A percentile compares a stretch with the other conserved stretches of the same genome.
Evolutionary conservation across 2,329 filamentous ascomycete genomes (phyloP).

Genomic region (Hymenoscyphus fraxineus): DNA sequence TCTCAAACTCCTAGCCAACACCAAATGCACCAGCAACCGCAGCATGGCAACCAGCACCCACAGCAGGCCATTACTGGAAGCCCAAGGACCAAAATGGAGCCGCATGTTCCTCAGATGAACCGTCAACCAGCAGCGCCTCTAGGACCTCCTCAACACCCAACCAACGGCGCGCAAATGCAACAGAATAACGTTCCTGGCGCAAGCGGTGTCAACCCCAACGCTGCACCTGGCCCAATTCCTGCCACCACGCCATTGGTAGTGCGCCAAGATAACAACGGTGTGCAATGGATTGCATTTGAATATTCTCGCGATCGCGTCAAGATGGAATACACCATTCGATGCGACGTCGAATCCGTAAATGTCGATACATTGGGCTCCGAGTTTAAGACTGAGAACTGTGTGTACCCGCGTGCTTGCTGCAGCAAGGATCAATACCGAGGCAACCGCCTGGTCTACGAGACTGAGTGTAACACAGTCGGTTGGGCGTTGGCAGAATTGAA

Average conservation of each 20-base stretch:
- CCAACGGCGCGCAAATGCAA: constrained; percentile 44
- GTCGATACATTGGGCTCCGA: constrained; percentile 79
- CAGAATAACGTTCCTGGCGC: constrained; percentile 39
- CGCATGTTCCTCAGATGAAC: constrained; percentile 60
- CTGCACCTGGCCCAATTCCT: constrained; percentile 91
- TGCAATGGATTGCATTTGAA: constrained; percentile 98
- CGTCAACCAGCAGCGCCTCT: constrained; percentile 53
- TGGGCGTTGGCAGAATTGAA: constrained; percentile 96
- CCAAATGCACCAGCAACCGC: constrained; percentile 57
- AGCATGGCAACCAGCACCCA: constrained; percentile 50
- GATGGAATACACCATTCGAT: constrained; percentile 99
- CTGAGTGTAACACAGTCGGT: constrained; percentile 99
- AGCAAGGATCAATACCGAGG: constrained; percentile 94
- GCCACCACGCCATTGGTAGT: constrained; percentile 94
- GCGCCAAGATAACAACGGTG: constrained; percentile 89
- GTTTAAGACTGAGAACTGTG: constrained; percentile 97
- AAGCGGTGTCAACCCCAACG: constrained; percentile 73
- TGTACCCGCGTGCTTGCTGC: constrained; percentile 93
- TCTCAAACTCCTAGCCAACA: constrained; percentile 54
- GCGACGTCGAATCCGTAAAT: constrained; percentile 94
- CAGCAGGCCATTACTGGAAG: constrained; percentile 57
- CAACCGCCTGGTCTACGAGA: constrained; percentile 94
- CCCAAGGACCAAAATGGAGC: constrained; percentile 60
- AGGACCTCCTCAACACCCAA: constrained; percentile 40
- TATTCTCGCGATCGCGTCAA: constrained; percentile 96